A percentile compares a stretch with the other conserved stretches of the same genome.
These are phyloP conservation scores for Euphrasia arctica DNA, from an alignment of 305 asterid species.

Conservation along the genomic window DNA sequence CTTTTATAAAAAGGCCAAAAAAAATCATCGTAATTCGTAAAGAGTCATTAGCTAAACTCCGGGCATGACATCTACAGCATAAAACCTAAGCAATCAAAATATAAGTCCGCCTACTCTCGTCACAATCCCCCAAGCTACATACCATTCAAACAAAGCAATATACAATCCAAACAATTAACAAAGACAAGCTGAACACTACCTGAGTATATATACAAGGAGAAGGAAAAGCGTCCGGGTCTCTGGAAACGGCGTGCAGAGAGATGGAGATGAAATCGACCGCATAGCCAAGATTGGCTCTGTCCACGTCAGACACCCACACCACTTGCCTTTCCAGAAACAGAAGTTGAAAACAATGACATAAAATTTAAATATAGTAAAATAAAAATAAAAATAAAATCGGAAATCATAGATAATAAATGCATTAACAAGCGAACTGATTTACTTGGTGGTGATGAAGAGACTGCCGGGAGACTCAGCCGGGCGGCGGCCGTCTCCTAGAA, in stretches of 20 bases:
- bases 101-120: too few species aligned
- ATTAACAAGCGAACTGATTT: neutral
- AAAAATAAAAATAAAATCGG: neutral
- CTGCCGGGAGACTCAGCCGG: constrained; percentile 71
- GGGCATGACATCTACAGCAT: too few species aligned
- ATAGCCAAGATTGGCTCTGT: constrained; percentile 56
- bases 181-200: constrained; percentile 32
- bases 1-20: too few species aligned
- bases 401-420: neutral
- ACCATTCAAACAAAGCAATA: neutral
- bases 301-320: constrained; percentile 85
- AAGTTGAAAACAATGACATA: constrained; percentile 17
- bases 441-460: constrained; percentile 85
- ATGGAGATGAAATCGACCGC: constrained; percentile 75
- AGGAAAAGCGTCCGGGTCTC: constrained; percentile 79
- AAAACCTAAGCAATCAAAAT: too few species aligned
- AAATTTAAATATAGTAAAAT: too few species aligned
- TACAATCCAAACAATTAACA: neutral
- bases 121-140: too few species aligned
- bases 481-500: constrained; percentile 59
- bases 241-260: constrained; percentile 88
- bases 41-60: too few species aligned
- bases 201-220: constrained; percentile 87
- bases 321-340: constrained; percentile 54
- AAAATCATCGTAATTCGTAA: too few species aligned